A percentile compares a stretch with the other conserved stretches of the same genome.
Conservation (phyloP, 2,329 filamentous ascomycete species). For the Aureobasidium sp. region DNA sequence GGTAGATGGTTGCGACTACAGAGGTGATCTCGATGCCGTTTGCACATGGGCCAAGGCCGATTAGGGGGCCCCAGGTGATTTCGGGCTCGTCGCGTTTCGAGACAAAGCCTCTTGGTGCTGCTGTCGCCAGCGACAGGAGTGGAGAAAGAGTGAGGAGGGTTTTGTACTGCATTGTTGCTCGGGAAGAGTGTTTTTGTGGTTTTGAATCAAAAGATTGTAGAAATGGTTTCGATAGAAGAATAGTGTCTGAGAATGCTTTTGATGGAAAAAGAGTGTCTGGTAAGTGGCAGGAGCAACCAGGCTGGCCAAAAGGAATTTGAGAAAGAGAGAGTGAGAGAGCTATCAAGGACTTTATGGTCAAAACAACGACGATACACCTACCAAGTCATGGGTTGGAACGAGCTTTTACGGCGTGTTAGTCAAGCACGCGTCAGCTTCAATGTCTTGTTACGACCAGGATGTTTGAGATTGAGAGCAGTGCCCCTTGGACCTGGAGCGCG, state of each 20-base stretch:
- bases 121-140: conserved; percentile 9
- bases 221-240: background rate
- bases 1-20: conserved; percentile 25
- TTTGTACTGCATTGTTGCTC: conserved; percentile 5
- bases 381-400: background rate
- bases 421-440: conserved; percentile 1
- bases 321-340: background rate
- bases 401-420: background rate
- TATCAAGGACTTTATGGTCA: background rate
- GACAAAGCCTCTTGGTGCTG: background rate
- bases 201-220: background rate
- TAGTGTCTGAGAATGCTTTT: background rate
- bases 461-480: conserved; percentile 7
- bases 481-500: background rate
- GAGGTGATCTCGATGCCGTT: conserved; percentile 21
- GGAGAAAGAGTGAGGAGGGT: background rate
- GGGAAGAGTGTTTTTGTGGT: too few species aligned
- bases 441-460: background rate
- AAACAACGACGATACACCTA: background rate
- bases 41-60: conserved; percentile 22
- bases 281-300: background rate
- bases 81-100: background rate
- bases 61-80: conserved; percentile 23
- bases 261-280: background rate
- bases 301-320: background rate